These are phyloP conservation scores for Psilocybe tampanensis DNA, from an alignment of 768 basidiomycete genomes.

Conservation along the genomic window DNA sequence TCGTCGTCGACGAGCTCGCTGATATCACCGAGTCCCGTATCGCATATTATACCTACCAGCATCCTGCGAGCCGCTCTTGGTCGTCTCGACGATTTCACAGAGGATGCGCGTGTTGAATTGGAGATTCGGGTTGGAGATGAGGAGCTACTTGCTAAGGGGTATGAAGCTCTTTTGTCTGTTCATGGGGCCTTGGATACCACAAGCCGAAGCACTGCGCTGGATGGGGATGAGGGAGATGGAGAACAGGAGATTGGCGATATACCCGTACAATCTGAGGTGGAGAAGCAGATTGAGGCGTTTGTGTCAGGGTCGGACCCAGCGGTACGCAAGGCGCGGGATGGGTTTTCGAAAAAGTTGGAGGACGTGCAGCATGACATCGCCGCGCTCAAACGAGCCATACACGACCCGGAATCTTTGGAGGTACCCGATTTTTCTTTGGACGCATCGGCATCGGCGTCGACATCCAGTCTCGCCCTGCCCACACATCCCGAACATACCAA, in stretches of 20 bases:
- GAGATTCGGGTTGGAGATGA: slow-evolving; percentile 81
- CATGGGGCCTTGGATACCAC: slow-evolving; percentile 43
- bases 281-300: slow-evolving; percentile 56
- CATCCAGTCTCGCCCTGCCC: slow-evolving; percentile 11
- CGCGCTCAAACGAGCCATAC: slow-evolving; percentile 58
- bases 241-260: slow-evolving; percentile 12
- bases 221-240: background rate
- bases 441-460: slow-evolving; percentile 13
- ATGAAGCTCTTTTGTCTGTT: slow-evolving; percentile 65
- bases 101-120: slow-evolving; percentile 81
- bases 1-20: slow-evolving; percentile 4
- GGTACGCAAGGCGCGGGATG: slow-evolving; percentile 47
- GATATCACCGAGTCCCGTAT: slow-evolving; percentile 1
- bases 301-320: slow-evolving; percentile 52
- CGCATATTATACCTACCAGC: slow-evolving; percentile 23
- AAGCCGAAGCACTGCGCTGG: background rate
- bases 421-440: slow-evolving; percentile 4
- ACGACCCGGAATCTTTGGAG: slow-evolving; percentile 40
- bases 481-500: background rate
- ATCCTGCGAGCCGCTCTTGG: slow-evolving; percentile 55
- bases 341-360: slow-evolving; percentile 61
- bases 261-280: slow-evolving; percentile 38
- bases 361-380: slow-evolving; percentile 81
- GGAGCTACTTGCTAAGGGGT: slow-evolving; percentile 63
- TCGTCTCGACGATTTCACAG: slow-evolving; percentile 71